Evolutionary conservation across 1,139 yeast species (phyloP).

Genomic region (Candida smagusa): DNA sequence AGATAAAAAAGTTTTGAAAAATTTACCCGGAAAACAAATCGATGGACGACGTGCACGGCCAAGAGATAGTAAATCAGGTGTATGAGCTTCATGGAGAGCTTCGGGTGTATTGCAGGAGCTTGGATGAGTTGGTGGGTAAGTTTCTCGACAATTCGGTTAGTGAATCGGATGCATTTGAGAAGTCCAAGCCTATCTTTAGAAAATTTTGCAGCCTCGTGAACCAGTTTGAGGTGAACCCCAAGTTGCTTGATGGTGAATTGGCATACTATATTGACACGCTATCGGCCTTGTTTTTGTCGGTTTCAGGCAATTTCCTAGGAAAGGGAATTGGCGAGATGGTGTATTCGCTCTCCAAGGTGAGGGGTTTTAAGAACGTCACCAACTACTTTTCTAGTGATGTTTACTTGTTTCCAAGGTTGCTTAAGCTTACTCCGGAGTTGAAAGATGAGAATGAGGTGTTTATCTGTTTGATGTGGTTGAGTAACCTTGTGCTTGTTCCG

Average conservation of each 20-base stretch:
- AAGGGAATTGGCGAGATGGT: conserved; percentile 28
- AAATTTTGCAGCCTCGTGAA: conserved; percentile 17
- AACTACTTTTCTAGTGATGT: conserved; percentile 62
- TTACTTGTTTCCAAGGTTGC: conserved; percentile 38
- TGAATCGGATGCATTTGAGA: conserved; percentile 9
- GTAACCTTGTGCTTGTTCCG: conserved; percentile 67
- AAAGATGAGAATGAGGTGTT: conserved; percentile 55
- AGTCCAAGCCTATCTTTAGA: conserved; percentile 6
- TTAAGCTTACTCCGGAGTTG: conserved; percentile 17
- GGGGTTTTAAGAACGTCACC: conserved; percentile 61
- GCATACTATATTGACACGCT: conserved; percentile 28
- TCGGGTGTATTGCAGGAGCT: background rate
- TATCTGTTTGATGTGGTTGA: conserved; percentile 68
- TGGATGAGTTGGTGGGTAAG: conserved; percentile 2
- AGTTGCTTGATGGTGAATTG: conserved; percentile 44
- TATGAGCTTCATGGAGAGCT: conserved; percentile 17
- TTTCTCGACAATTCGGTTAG: conserved; percentile 3
- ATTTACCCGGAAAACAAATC: background rate
- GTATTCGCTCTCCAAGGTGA: conserved; percentile 60
- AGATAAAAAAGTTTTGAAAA: background rate
- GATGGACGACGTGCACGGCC: no score
- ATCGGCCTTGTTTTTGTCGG: conserved; percentile 24
- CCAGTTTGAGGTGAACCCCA: conserved; percentile 58
- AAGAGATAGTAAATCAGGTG: conserved; percentile 16
- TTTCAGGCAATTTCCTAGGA: conserved; percentile 3